These are phyloP conservation scores for Kodamaea sp. DNA, from an alignment of 1,139 yeast genomes.

Conservation along the genomic window DNA sequence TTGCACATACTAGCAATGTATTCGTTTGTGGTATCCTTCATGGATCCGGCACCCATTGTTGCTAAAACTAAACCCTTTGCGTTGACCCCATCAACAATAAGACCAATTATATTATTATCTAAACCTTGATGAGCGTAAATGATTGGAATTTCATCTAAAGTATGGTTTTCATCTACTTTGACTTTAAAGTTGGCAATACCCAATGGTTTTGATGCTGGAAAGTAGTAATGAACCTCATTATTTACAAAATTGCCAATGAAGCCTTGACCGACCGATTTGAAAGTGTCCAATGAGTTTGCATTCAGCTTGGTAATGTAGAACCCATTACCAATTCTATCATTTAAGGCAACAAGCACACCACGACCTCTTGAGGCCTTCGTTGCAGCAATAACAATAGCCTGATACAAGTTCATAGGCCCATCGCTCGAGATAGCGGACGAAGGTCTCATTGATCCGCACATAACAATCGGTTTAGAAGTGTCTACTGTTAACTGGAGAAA, in stretches of 20 bases:
- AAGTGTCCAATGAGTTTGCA: constrained; percentile 66
- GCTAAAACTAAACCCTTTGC: constrained; percentile 59
- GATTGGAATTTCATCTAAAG: constrained; percentile 46
- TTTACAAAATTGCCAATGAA: constrained; percentile 67
- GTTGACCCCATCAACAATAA: constrained; percentile 41
- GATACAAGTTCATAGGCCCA: constrained; percentile 70
- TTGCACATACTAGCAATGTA: constrained; percentile 21
- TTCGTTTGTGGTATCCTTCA: constrained; percentile 50
- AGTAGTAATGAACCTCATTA: constrained; percentile 61
- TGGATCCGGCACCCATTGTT: constrained; percentile 69
- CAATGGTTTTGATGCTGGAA: constrained; percentile 57
- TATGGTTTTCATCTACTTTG: constrained; percentile 18
- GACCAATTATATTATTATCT: constrained; percentile 43
- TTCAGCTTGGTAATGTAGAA: constrained; percentile 67
- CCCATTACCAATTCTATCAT: constrained; percentile 67
- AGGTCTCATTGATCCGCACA: constrained; percentile 74
- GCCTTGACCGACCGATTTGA: constrained; percentile 66
- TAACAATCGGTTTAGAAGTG: constrained; percentile 56
- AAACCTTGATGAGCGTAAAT: constrained; percentile 62
- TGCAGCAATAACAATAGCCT: constrained; percentile 64
- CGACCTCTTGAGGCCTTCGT: constrained; percentile 48
- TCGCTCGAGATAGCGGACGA: constrained; percentile 67
- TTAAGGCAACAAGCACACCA: constrained; percentile 61
- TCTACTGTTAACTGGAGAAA: constrained; percentile 59
- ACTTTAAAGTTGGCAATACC: constrained; percentile 46